Percentiles rank a stretch among this genome's conserved stretches.
These are phyloP conservation scores for Thalassiosira ordinaria DNA, from an alignment of 352 stramenopile genomes.

Conservation along the genomic window DNA sequence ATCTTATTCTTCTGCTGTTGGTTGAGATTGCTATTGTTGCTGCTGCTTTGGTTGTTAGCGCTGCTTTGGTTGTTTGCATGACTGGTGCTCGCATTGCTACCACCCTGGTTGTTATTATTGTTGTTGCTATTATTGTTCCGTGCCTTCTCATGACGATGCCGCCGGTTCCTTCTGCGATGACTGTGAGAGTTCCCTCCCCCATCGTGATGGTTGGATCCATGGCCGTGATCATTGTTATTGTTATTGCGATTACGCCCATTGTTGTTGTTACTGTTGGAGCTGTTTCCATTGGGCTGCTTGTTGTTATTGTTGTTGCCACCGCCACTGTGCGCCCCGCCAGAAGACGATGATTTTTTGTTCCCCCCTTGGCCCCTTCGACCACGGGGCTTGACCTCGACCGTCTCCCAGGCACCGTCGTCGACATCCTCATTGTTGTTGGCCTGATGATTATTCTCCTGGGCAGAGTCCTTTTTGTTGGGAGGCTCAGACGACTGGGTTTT, in stretches of 20 bases:
- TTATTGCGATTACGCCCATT: conserved; percentile 13
- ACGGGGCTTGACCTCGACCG: conserved; percentile 43
- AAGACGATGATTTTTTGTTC: conserved; percentile 14
- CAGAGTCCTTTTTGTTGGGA: not conserved
- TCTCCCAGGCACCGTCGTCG: conserved; percentile 47
- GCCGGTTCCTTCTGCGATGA: not conserved
- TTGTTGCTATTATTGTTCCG: not conserved
- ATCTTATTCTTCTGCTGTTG: conserved; percentile 33
- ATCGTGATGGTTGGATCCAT: not conserved
- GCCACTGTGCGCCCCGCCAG: conserved; percentile 10
- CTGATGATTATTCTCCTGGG: conserved; percentile 1
- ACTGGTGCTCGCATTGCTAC: not conserved
- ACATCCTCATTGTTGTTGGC: conserved; percentile 18
- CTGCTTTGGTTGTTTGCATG: not conserved
- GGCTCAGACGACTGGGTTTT: not conserved
- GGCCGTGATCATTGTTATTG: conserved; percentile 25
- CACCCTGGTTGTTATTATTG: conserved; percentile 19
- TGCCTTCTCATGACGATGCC: conserved; percentile 7
- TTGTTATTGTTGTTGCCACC: conserved; percentile 3
- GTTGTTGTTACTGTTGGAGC: conserved; percentile 13
- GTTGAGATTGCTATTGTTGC: not conserved
- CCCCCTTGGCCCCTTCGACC: conserved; percentile 29
- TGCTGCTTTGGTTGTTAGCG: not conserved
- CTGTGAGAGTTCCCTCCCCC: conserved; percentile 23
- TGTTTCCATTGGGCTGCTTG: conserved; percentile 3